Evolutionary conservation across 2,329 filamentous ascomycete genomes (phyloP), one percentile per base, ranked within the genome.

Genomic region (Neocatenulostroma microsporum): DNA sequence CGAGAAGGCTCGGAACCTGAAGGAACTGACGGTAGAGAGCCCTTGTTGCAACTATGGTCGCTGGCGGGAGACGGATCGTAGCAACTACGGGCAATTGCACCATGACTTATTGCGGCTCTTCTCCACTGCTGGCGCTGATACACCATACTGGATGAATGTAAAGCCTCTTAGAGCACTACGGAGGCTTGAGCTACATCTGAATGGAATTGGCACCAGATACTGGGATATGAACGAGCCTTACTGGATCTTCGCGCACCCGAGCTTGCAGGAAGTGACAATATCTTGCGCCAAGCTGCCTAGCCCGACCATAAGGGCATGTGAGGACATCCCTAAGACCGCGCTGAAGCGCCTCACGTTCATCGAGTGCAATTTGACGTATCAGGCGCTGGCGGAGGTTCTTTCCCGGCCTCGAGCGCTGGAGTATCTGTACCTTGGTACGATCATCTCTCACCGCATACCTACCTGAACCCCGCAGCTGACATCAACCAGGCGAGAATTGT

Each of bases 1-100:
- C 9, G 12, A 31, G 14, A 15, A 17, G n/a, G 19, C 26, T 15
- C 9, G 7, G 5, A 14, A 31, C 3, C 26, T 37, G 7, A 12
- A 17, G 8, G 20, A 21, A 9, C 35, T 37, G 9, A 37, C 35
- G 15, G 15, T 37, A 19, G 35, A 37, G 21, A 37, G 35, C 21
- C 27, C 35, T 9, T 37, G 14, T 14, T 31, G 27, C 27, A 37
- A 37, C 21, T 7, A 21, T 17, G 27, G 27, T 9, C 6, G 35
- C 12, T 23, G 27, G 27, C 33, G 21, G n/a, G 19, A 4, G 14
- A 12, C 33, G 5, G 21, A 15, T 15, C 11, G 33, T 15, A n/a
- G n/a, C n/a, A n/a, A n/a, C n/a, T n/a, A n/a, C n/a, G n/a, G n/a
- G n/a, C n/a, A n/a, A n/a, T n/a, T n/a, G 13, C 25, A 35, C 6